Evolutionary conservation across 192 early-diverging fungal species (phyloP).

Genomic region (Gigaspora rosea): DNA sequence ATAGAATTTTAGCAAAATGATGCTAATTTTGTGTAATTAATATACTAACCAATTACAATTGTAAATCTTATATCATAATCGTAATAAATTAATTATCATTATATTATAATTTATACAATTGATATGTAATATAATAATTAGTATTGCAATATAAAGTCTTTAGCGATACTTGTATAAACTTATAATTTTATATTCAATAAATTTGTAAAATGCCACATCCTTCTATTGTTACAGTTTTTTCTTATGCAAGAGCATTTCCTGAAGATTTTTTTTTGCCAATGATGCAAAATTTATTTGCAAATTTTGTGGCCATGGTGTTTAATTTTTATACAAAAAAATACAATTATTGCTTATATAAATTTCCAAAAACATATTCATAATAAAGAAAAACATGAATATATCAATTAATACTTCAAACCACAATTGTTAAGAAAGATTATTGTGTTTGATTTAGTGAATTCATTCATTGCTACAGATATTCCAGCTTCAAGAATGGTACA

Average conservation of each 20-base stretch:
- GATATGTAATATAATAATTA: too few relatives aligned
- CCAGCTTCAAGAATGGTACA: conserved; percentile 1
- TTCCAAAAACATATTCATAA: background rate
- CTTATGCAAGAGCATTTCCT: background rate
- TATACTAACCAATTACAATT: too few relatives aligned
- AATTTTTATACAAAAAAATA: conserved; percentile 6
- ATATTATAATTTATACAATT: too few relatives aligned
- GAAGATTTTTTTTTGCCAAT: conserved; percentile 2
- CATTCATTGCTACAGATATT: conserved; percentile 8
- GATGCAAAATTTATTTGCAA: too few relatives aligned
- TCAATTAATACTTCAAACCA: background rate
- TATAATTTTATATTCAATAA: too few relatives aligned
- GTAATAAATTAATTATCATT: too few relatives aligned
- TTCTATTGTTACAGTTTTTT: background rate
- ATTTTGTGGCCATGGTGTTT: too few relatives aligned
- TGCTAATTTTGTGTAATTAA: too few relatives aligned
- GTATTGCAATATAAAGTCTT: too few relatives aligned
- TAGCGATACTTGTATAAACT: too few relatives aligned
- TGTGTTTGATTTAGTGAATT: background rate
- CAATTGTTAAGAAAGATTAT: background rate
- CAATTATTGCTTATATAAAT: background rate
- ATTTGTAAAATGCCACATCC: background rate
- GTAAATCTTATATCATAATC: too few relatives aligned
- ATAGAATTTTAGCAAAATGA: too few relatives aligned
- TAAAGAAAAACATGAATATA: background rate